Conservation (phyloP, 73 alveolate species). For the Stentor roeselii region DNA sequence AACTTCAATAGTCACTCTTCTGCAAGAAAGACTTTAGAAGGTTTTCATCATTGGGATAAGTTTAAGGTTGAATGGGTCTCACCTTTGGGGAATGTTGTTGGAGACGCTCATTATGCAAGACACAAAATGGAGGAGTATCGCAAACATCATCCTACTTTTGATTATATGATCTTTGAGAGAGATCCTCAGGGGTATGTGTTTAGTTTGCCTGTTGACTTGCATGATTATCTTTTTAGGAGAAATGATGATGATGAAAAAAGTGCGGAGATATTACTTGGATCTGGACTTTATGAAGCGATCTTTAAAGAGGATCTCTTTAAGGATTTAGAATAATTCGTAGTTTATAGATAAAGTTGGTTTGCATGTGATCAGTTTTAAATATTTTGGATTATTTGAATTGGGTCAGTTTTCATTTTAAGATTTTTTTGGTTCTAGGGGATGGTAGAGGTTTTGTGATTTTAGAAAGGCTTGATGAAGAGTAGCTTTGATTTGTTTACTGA, state of each 20-base stretch:
- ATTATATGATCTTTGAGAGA: slow-evolving; percentile 11
- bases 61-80: slow-evolving; percentile 12
- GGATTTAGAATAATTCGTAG: neutral
- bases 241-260: neutral
- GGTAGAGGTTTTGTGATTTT: neutral
- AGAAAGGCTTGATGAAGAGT: neutral
- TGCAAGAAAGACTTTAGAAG: slow-evolving; percentile 31
- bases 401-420: neutral
- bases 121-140: slow-evolving; percentile 18
- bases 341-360: neutral
- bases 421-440: neutral
- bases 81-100: neutral
- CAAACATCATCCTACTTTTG: slow-evolving; percentile 20
- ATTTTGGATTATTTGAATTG: no score
- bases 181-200: slow-evolving; percentile 16
- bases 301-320: neutral
- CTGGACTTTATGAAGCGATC: neutral
- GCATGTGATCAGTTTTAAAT: neutral
- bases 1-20: slow-evolving; percentile 30
- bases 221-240: neutral
- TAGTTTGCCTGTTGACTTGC: slow-evolving; percentile 13
- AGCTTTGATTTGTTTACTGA: neutral
- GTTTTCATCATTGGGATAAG: slow-evolving; percentile 28
- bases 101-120: slow-evolving; percentile 31
- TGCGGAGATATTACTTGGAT: neutral